A percentile compares a stretch with the other conserved stretches of the same genome.
phyloP scores from a whole-genome alignment of 2,329 filamentous ascomycete species.

The Sporothrix protearum region DNA sequence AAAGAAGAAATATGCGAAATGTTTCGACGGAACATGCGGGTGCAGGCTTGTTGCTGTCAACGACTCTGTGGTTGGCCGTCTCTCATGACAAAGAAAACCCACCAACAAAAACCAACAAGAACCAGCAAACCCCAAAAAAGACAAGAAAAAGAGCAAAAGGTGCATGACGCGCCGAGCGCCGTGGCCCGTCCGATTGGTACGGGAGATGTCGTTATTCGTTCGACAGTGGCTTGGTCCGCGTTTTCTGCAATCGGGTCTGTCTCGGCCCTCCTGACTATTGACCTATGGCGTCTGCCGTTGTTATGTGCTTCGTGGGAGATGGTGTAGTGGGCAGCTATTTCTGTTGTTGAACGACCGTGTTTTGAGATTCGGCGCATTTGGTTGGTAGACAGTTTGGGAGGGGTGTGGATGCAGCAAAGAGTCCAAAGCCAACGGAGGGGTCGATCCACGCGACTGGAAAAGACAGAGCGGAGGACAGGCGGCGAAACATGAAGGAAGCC shows the following conservation, averaged over 20 bases:
- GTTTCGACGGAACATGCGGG: background rate
- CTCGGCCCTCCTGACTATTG: no score
- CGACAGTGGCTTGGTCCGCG: conserved; percentile 10
- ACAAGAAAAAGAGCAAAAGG: background rate
- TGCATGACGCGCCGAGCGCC: conserved; percentile 3
- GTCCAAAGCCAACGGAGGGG: background rate
- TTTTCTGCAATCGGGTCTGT: background rate
- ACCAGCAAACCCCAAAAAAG: background rate
- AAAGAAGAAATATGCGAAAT: background rate
- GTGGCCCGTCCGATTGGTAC: conserved; percentile 14
- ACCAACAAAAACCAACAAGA: background rate
- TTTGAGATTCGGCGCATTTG: conserved; percentile 11
- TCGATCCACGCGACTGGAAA: background rate
- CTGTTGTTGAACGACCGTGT: background rate
- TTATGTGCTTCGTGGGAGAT: background rate
- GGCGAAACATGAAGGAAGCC: background rate
- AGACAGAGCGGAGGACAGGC: background rate
- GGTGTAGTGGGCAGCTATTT: conserved; percentile 8
- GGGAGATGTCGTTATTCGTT: background rate
- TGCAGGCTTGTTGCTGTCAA: background rate
- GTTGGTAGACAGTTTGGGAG: background rate
- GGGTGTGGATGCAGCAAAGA: conserved; percentile 3
- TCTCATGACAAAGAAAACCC: background rate
- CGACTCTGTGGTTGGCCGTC: background rate
- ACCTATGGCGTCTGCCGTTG: background rate